Conservation (phyloP, 306 rosid genomes). For the Alnus rubra region DNA sequence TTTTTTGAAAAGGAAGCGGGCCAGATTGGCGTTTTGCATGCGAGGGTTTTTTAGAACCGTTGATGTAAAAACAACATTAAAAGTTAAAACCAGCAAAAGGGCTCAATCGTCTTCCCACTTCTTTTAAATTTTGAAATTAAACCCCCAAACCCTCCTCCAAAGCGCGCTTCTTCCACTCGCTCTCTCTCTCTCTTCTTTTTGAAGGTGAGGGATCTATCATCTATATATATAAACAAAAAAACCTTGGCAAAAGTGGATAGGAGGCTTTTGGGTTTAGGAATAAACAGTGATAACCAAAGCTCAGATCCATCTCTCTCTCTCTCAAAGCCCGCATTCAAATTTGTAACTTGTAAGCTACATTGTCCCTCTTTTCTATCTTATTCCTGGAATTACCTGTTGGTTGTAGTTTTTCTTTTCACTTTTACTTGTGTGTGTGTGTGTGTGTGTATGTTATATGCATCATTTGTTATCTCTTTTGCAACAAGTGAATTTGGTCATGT, state of each 20-base stretch:
- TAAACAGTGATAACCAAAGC: slow-evolving; percentile 6
- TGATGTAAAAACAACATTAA: neutral
- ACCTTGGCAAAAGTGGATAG: neutral
- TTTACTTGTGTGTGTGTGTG: neutral
- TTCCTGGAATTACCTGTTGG: neutral
- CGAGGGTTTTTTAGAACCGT: neutral
- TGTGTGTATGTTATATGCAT: neutral
- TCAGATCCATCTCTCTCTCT: slow-evolving; percentile 14
- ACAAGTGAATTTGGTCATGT: neutral
- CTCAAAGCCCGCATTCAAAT: slow-evolving; percentile 21
- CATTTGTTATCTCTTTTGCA: neutral
- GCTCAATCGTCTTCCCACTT: neutral
- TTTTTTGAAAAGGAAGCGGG: slow-evolving; percentile 26
- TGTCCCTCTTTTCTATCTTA: neutral
- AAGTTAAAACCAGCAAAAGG: neutral
- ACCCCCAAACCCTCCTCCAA: neutral
- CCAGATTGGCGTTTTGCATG: neutral
- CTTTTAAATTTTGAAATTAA: slow-evolving; percentile 34
- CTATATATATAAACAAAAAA: too few relatives aligned
- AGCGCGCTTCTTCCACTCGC: neutral
- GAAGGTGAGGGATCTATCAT: neutral
- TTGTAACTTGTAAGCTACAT: slow-evolving; percentile 30
- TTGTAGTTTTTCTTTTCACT: neutral
- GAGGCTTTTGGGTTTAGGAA: neutral
- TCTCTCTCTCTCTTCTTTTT: neutral